These are phyloP conservation scores for Plenodomus tracheiphilus DNA, from an alignment of 2,329 filamentous ascomycete species.

Conservation along the genomic window DNA sequence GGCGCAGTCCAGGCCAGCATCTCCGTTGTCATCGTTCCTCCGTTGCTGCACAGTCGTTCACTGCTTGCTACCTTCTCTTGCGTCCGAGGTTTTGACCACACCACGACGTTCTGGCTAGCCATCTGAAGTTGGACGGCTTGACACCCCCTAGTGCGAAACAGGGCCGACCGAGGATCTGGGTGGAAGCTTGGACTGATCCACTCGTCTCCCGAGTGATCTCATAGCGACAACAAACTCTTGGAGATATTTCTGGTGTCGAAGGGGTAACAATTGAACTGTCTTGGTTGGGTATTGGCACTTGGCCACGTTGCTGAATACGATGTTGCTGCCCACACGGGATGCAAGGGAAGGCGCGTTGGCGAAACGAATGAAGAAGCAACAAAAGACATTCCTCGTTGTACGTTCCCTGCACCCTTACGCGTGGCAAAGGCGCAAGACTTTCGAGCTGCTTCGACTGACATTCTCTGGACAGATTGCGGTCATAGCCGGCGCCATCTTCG, in stretches of 20 bases:
- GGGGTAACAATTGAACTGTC: constrained; percentile 8
- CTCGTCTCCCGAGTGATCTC: constrained; percentile 29
- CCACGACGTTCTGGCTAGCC: background rate
- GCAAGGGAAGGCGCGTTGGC: constrained; percentile 26
- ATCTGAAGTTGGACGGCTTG: constrained; percentile 11
- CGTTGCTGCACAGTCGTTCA: constrained; percentile 3
- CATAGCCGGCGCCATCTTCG: constrained; percentile 34
- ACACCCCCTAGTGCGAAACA: constrained; percentile 20
- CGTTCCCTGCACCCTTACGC: constrained; percentile 9
- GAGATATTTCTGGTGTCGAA: constrained; percentile 8
- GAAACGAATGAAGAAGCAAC: constrained; percentile 21
- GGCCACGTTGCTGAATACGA: constrained; percentile 13
- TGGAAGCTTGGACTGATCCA: constrained; percentile 22
- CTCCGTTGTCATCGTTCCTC: constrained; percentile 7
- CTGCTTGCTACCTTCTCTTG: background rate
- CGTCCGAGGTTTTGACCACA: background rate
- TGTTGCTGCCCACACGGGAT: constrained; percentile 32
- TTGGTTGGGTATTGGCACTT: constrained; percentile 2
- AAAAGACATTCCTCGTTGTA: constrained; percentile 35
- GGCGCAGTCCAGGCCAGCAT: constrained; percentile 21
- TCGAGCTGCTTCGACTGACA: constrained; percentile 12
- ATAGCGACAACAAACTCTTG: constrained; percentile 21
- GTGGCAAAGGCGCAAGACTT: background rate
- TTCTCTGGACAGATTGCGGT: constrained; percentile 25
- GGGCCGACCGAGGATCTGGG: constrained; percentile 13